Conservation (phyloP, 2,329 filamentous ascomycete genomes). For the Aspergillus thermomutatus region DNA sequence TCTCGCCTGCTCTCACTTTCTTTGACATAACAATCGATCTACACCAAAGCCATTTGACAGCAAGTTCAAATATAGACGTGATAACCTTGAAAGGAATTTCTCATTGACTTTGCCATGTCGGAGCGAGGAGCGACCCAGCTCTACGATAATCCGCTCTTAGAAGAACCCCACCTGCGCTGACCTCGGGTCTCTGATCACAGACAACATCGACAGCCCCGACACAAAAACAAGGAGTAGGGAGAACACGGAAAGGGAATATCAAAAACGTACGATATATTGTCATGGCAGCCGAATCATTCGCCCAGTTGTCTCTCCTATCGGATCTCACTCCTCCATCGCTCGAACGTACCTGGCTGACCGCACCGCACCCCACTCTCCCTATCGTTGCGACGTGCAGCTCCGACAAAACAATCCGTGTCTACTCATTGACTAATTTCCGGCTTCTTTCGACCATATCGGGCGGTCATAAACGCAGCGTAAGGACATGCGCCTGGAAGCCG, state of each 20-base stretch:
- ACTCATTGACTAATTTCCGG: conserved; percentile 77
- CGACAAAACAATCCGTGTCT: conserved; percentile 82
- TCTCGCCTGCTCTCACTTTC: not conserved
- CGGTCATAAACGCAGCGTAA: conserved; percentile 87
- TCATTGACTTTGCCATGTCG: not conserved
- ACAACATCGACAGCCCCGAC: not conserved
- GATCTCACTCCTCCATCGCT: conserved; percentile 52
- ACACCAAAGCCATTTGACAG: not conserved
- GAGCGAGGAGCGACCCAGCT: not conserved
- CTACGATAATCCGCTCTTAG: not conserved
- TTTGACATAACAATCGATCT: not conserved
- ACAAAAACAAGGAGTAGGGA: not conserved
- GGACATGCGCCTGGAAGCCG: conserved; percentile 85
- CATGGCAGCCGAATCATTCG: conserved; percentile 2
- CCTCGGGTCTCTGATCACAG: not conserved
- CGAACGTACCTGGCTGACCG: conserved; percentile 76
- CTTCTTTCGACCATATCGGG: conserved; percentile 77
- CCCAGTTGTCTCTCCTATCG: conserved; percentile 43
- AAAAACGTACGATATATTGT: not conserved
- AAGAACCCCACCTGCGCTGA: not conserved
- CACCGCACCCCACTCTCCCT: conserved; percentile 81
- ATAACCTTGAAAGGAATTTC: not conserved
- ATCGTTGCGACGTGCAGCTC: conserved; percentile 85
- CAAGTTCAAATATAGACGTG: not conserved
- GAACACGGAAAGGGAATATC: not conserved